These are phyloP conservation scores for Anethum foeniculum DNA, from an alignment of 140 eudicot species.

Conservation along the genomic window DNA sequence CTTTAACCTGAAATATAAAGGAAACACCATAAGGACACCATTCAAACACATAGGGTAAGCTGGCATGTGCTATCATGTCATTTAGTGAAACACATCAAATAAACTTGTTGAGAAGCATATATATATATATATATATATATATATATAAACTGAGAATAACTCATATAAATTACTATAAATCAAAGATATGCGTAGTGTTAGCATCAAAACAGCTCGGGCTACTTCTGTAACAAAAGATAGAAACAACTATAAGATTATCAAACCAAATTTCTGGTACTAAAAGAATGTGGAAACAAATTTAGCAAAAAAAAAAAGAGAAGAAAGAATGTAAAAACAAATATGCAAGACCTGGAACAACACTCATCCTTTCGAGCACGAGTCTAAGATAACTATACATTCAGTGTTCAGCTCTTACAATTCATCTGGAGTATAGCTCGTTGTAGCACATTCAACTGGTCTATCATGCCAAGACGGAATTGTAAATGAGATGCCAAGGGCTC, in stretches of 20 bases:
- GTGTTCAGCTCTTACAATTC: constrained; percentile 34
- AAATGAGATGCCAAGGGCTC: constrained; percentile 39
- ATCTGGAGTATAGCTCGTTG: constrained; percentile 26
- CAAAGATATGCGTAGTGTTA: background rate
- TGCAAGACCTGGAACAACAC: constrained; percentile 11
- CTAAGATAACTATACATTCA: constrained; percentile 33
- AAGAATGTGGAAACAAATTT: background rate
- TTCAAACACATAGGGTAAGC: background rate
- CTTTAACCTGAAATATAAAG: no score
- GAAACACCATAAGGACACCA: background rate
- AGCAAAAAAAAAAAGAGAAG: no score
- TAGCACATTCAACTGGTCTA: constrained; percentile 33
- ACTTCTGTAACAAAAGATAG: background rate
- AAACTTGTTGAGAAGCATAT: background rate
- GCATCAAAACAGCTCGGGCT: background rate
- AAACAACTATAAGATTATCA: background rate
- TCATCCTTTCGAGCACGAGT: constrained; percentile 70
- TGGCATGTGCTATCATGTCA: background rate
- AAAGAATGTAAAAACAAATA: background rate
- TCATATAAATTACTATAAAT: background rate
- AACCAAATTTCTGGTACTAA: background rate
- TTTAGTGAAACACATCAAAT: background rate
- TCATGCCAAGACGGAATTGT: constrained; percentile 28
- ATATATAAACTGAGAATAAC: background rate
- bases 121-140: no score